Percentiles rank a stretch among this genome's conserved stretches.
These are phyloP conservation scores for Talaromyces sp. DNA, from an alignment of 2,329 filamentous ascomycete genomes.

Conservation along the genomic window DNA sequence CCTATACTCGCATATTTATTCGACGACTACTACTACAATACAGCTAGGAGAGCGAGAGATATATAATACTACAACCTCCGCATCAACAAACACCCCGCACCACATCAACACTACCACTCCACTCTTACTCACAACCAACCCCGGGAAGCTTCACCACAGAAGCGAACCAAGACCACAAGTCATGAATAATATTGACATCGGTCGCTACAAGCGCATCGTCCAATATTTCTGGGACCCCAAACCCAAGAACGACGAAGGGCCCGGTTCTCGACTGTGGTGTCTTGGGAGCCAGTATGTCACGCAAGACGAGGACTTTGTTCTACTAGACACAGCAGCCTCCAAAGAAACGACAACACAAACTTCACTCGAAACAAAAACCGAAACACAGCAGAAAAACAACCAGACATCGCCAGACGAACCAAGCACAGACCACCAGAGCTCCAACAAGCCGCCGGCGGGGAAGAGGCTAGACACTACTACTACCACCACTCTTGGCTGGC, in stretches of 20 bases:
- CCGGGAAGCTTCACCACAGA: not conserved
- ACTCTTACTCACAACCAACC: not conserved
- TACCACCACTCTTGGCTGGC: conserved; percentile 60
- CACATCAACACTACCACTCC: not conserved
- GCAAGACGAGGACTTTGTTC: conserved; percentile 9
- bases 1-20: not conserved
- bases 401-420: not conserved
- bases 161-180: not conserved
- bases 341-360: not conserved
- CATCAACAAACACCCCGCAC: conserved; percentile 6
- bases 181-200: conserved; percentile 68
- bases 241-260: conserved; percentile 69
- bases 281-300: conserved; percentile 58
- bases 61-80: conserved; percentile 9
- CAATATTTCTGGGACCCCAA: conserved; percentile 91
- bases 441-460: not conserved
- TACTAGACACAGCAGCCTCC: conserved; percentile 2
- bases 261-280: conserved; percentile 76
- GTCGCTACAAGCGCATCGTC: conserved; percentile 75
- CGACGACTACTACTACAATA: not conserved
- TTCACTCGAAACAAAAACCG: not conserved
- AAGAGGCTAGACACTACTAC: not conserved
- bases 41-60: not conserved
- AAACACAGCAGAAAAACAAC: not conserved
- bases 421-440: not conserved